Evolutionary conservation across 2,329 filamentous ascomycete genomes (phyloP).

Genomic region (Xenoacremonium recifei): DNA sequence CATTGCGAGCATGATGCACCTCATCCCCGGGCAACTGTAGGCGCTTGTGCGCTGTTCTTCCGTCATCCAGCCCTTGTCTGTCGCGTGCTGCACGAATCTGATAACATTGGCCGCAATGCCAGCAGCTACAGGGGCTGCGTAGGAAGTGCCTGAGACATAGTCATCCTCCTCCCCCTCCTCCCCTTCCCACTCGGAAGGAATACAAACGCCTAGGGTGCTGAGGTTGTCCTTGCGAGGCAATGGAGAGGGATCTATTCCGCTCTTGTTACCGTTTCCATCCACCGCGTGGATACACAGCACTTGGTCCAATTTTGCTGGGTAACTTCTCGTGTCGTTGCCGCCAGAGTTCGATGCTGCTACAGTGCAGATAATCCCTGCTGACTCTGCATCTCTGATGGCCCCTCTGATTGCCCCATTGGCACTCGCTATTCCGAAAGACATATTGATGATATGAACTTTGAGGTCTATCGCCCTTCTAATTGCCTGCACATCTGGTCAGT

Average conservation of each 20-base stretch:
- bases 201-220: constrained; percentile 2
- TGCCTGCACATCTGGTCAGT: constrained; percentile 2
- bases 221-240: background rate
- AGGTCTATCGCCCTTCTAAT: constrained; percentile 3
- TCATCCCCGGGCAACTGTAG: constrained; percentile 1
- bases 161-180: background rate
- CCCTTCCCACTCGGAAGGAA: background rate
- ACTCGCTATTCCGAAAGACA: constrained; percentile 1
- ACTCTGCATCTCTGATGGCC: background rate
- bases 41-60: background rate
- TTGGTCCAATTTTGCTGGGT: constrained; percentile 1
- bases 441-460: constrained; percentile 7
- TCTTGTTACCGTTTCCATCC: constrained; percentile 5
- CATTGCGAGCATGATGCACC: background rate
- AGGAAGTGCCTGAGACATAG: constrained; percentile 3
- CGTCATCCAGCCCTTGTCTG: constrained; percentile 10
- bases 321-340: background rate
- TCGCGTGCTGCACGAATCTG: background rate
- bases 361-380: background rate
- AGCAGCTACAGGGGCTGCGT: constrained; percentile 1
- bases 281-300: constrained; percentile 8
- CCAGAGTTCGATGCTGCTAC: constrained; percentile 3
- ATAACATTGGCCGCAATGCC: constrained; percentile 6
- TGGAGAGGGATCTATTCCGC: background rate
- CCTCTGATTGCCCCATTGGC: background rate